These are phyloP conservation scores for Penicillium sp. DNA, from an alignment of 2,329 filamentous ascomycete genomes.

Conservation along the genomic window DNA sequence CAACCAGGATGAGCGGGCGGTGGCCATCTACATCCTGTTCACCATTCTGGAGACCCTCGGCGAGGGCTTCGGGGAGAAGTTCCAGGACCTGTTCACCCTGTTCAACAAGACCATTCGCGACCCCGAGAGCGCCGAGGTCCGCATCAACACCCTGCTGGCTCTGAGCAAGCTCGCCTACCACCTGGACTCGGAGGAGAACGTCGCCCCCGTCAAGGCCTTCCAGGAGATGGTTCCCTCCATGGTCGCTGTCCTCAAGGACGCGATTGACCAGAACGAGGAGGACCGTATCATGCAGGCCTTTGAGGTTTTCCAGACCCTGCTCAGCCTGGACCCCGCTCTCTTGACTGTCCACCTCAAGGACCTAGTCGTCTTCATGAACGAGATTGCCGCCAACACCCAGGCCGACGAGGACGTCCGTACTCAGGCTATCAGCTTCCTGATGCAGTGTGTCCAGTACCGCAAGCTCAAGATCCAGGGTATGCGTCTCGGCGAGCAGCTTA, in stretches of 20 bases:
- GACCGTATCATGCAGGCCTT: conserved; percentile 88
- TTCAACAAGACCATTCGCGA: conserved; percentile 89
- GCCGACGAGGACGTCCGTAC: conserved; percentile 82
- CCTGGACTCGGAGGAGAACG: conserved; percentile 83
- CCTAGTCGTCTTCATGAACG: conserved; percentile 90
- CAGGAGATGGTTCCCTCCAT: conserved; percentile 81
- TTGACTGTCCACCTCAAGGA: conserved; percentile 85
- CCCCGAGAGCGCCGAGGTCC: conserved; percentile 85
- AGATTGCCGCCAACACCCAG: conserved; percentile 74
- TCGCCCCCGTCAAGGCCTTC: conserved; percentile 70
- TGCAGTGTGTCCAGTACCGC: conserved; percentile 87
- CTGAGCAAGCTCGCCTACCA: conserved; percentile 86
- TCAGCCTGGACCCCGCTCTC: conserved; percentile 84
- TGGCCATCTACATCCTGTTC: conserved; percentile 90
- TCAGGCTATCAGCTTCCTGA: conserved; percentile 90
- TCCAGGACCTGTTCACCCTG: conserved; percentile 75
- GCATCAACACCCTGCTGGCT: conserved; percentile 90
- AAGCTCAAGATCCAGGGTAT: conserved; percentile 95
- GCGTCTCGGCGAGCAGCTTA: conserved; percentile 83
- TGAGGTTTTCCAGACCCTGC: conserved; percentile 93
- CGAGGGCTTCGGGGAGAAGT: conserved; percentile 79
- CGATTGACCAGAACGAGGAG: conserved; percentile 78
- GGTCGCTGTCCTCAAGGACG: conserved; percentile 84
- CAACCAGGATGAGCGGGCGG: conserved; percentile 78
- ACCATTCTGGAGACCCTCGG: conserved; percentile 88